These are phyloP conservation scores for Cercospora citrullina DNA, from an alignment of 2,329 filamentous ascomycete genomes.

Conservation along the genomic window DNA sequence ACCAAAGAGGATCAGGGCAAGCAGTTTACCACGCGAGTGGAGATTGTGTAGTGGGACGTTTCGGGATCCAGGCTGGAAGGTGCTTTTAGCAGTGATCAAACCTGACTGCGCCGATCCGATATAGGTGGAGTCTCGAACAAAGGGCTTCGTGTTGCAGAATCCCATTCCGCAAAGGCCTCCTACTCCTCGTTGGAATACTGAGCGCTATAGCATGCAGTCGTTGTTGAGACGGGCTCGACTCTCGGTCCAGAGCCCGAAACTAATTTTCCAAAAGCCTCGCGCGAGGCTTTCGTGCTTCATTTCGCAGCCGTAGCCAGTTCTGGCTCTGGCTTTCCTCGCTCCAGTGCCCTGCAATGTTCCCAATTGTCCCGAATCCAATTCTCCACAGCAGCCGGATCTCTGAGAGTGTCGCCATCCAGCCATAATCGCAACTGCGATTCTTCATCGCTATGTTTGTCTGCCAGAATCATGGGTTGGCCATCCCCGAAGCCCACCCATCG, in stretches of 20 bases:
- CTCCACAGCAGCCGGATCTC: conserved; percentile 18
- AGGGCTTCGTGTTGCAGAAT: neutral
- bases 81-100: neutral
- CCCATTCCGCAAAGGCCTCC: neutral
- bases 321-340: conserved; percentile 20
- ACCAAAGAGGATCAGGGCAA: neutral
- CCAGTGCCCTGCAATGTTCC: conserved; percentile 30
- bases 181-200: neutral
- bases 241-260: neutral
- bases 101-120: neutral
- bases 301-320: neutral
- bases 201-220: neutral
- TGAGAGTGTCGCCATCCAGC: conserved; percentile 17
- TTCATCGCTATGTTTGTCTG: conserved; percentile 24
- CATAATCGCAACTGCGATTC: conserved; percentile 30
- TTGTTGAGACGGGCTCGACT: neutral
- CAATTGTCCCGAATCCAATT: conserved; percentile 32
- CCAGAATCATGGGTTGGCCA: conserved; percentile 18
- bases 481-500: conserved; percentile 29
- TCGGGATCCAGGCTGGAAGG: neutral
- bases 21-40: neutral
- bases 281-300: neutral
- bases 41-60: neutral
- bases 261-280: neutral
- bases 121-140: neutral